phyloP scores from a whole-genome alignment of 352 stramenopile species.

The Globisporangium recalcitrans region DNA sequence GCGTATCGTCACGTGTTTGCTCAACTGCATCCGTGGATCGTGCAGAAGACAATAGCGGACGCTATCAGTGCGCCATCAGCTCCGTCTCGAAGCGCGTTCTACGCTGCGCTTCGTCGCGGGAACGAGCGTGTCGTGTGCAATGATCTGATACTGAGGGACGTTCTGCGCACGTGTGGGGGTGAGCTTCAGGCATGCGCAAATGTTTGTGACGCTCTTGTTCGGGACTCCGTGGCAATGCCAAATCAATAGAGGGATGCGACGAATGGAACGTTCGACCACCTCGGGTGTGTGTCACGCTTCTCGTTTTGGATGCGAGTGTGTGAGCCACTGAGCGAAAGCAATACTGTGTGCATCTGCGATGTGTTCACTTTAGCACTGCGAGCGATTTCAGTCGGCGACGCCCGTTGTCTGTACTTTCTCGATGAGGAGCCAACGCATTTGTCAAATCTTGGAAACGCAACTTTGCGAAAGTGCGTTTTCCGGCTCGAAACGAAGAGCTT shows the following conservation, averaged over 20 bases:
- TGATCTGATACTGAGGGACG: neutral
- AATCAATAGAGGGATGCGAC: neutral
- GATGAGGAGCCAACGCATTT: neutral
- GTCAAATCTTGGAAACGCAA: neutral
- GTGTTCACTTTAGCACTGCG: neutral
- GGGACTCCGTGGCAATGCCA: neutral
- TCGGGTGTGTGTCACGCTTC: neutral
- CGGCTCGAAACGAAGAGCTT: neutral
- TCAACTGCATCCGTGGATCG: slow-evolving; percentile 13
- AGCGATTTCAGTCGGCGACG: neutral
- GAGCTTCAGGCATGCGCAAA: slow-evolving; percentile 8
- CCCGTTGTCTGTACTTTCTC: neutral
- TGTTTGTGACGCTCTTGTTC: neutral
- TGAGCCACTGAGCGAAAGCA: neutral
- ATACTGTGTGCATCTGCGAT: neutral
- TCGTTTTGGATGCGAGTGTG: neutral
- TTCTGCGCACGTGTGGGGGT: slow-evolving; percentile 4
- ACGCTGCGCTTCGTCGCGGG: neutral
- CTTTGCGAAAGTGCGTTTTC: neutral
- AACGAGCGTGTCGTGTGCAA: slow-evolving; percentile 14
- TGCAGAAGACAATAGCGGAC: slow-evolving; percentile 9
- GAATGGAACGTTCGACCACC: neutral
- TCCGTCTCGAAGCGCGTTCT: slow-evolving; percentile 7
- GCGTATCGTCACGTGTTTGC: slow-evolving; percentile 15
- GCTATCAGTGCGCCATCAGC: neutral